Evolutionary conservation across 129 eudicot species (phyloP).

Genomic region (Daucus carota): DNA sequence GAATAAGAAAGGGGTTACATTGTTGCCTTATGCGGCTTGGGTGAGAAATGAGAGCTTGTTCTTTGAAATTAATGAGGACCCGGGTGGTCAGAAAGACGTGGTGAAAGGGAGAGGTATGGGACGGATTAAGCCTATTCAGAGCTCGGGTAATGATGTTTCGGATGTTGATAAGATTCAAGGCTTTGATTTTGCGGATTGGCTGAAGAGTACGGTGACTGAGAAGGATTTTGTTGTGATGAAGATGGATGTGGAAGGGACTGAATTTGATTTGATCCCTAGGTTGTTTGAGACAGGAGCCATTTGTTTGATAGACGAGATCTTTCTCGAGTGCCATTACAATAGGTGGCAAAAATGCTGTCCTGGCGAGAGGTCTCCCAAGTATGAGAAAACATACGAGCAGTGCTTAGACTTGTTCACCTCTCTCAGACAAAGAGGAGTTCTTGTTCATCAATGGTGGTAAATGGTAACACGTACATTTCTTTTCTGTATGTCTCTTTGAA

Average conservation of each 20-base stretch:
- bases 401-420: constrained; percentile 75
- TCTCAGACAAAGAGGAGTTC: constrained; percentile 78
- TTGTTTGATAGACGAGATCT: constrained; percentile 85
- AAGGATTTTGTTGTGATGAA: constrained; percentile 90
- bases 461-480: constrained; percentile 47
- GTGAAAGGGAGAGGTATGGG: constrained; percentile 93
- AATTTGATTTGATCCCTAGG: constrained; percentile 80
- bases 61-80: constrained; percentile 75
- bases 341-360: constrained; percentile 98
- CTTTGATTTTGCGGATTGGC: constrained; percentile 90
- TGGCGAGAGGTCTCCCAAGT: constrained; percentile 75
- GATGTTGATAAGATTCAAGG: constrained; percentile 73
- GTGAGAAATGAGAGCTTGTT: constrained; percentile 72
- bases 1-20: constrained; percentile 60
- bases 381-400: constrained; percentile 65
- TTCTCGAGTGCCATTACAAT: constrained; percentile 93
- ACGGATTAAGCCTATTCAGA: constrained; percentile 60
- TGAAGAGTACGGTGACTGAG: constrained; percentile 54
- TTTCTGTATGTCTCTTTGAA: not conserved
- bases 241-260: constrained; percentile 99
- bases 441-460: constrained; percentile 99
- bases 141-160: constrained; percentile 39
- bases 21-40: constrained; percentile 95
- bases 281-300: constrained; percentile 82
- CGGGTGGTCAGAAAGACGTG: constrained; percentile 40